Conservation (phyloP, 257 asterid genomes). For the Solanum lignicaule region DNA sequence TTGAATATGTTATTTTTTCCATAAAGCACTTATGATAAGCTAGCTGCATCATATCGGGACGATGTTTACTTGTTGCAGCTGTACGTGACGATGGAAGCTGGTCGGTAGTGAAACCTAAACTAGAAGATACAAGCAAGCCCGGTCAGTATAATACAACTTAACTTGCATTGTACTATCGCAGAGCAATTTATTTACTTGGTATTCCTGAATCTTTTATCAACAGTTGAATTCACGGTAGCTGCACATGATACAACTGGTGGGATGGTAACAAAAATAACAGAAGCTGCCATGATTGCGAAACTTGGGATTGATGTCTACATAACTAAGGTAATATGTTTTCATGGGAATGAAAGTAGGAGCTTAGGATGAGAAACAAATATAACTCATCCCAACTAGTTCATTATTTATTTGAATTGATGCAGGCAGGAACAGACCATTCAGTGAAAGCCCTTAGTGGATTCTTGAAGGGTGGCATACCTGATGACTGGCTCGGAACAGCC, state of each 20-base stretch:
- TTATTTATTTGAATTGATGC: not conserved
- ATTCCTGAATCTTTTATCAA: not conserved
- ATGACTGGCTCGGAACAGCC: conserved; percentile 87
- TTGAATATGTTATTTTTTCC: not conserved
- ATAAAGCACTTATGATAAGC: not conserved
- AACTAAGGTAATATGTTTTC: conserved; percentile 46
- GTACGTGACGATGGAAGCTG: conserved; percentile 89
- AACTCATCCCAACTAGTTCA: not conserved
- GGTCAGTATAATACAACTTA: conserved; percentile 26
- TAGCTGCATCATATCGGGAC: not conserved
- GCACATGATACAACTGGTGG: conserved; percentile 97
- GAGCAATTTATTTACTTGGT: not conserved
- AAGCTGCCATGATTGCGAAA: conserved; percentile 93
- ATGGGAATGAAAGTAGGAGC: not conserved
- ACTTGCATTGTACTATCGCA: not conserved
- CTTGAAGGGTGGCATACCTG: conserved; percentile 40
- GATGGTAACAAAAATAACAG: conserved; percentile 83
- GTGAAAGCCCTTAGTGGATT: conserved; percentile 49
- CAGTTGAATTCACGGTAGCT: conserved; percentile 78
- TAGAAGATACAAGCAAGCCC: conserved; percentile 37
- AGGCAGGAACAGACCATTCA: conserved; percentile 87
- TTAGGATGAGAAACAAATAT: not conserved
- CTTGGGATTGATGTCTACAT: conserved; percentile 84
- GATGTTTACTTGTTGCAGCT: conserved; percentile 29
- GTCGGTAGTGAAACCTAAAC: conserved; percentile 59